These are phyloP conservation scores for Aspergillus sp. DNA, from an alignment of 2,329 filamentous ascomycete species.

Conservation along the genomic window DNA sequence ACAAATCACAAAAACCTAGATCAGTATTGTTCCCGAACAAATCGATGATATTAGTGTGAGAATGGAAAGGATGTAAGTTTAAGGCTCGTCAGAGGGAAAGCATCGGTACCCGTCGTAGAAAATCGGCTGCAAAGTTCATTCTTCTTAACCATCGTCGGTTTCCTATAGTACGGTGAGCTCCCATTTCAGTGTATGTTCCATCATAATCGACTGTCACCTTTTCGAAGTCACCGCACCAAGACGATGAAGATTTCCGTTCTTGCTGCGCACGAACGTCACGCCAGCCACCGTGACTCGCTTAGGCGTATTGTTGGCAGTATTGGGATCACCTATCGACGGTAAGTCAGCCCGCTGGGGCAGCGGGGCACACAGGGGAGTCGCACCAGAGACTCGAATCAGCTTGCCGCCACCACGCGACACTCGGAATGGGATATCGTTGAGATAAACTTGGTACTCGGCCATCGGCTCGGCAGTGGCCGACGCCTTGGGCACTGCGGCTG, in stretches of 20 bases:
- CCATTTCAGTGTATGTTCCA: background rate
- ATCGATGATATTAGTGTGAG: background rate
- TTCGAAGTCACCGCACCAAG: conserved; percentile 72
- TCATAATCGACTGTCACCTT: conserved; percentile 54
- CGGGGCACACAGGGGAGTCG: conserved; percentile 30
- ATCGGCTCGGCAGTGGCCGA: conserved; percentile 28
- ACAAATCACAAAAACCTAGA: conserved; percentile 31
- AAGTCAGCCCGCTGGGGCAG: conserved; percentile 43
- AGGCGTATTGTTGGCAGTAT: conserved; percentile 67
- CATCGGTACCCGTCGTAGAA: conserved; percentile 53
- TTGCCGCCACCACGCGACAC: conserved; percentile 79
- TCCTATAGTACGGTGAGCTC: conserved; percentile 27
- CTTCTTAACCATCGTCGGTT: conserved; percentile 60
- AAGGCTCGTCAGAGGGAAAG: conserved; percentile 29
- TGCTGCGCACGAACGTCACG: conserved; percentile 80
- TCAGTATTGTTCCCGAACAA: conserved; percentile 34
- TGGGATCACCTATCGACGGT: conserved; percentile 53
- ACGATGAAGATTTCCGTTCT: conserved; percentile 81
- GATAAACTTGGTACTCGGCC: conserved; percentile 61
- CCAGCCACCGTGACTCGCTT: conserved; percentile 72
- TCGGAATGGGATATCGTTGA: conserved; percentile 72
- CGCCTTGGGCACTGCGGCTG: conserved; percentile 22
- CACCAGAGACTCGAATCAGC: conserved; percentile 71
- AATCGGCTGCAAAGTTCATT: conserved; percentile 69
- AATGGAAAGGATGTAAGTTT: background rate